These are phyloP conservation scores for Coccomyxa subellipsoidea DNA, from an alignment of 163 green algal genomes.

Conservation along the genomic window DNA sequence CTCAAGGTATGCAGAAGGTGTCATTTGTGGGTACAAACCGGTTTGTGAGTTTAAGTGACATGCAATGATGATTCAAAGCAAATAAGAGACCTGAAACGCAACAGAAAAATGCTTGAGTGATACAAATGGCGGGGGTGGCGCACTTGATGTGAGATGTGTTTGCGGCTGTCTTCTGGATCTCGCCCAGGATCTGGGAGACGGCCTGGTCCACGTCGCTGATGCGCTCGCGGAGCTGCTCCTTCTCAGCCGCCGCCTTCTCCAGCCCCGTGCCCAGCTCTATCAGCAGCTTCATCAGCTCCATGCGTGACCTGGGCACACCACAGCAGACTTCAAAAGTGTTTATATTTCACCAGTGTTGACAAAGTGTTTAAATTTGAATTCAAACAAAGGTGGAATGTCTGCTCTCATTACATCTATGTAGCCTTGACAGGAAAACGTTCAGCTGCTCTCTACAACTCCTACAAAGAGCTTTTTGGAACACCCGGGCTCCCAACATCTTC, in stretches of 20 bases:
- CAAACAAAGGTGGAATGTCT: too few species aligned
- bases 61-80: too few species aligned
- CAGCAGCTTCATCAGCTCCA: conserved; percentile 43
- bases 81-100: too few species aligned
- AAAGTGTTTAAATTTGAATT: too few species aligned
- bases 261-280: conserved; percentile 28
- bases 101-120: too few species aligned
- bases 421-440: not conserved
- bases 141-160: conserved; percentile 16
- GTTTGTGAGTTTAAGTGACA: too few species aligned
- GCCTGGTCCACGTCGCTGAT: conserved; percentile 43
- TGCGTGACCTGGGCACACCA: conserved; percentile 29
- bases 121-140: too few species aligned
- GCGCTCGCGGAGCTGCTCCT: conserved; percentile 27
- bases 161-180: conserved; percentile 53
- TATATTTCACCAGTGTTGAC: too few species aligned
- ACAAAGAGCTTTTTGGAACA: not conserved
- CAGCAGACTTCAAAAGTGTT: not conserved
- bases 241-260: conserved; percentile 19
- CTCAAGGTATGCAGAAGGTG: too few species aligned
- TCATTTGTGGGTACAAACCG: too few species aligned
- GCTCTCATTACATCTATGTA: not conserved
- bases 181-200: conserved; percentile 43
- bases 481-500: too few species aligned
- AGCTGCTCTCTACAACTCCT: not conserved